Percentiles rank a stretch among this genome's conserved stretches.
Evolutionary conservation across 2,329 filamentous ascomycete species (phyloP).

Genomic region (Beauveria australis): DNA sequence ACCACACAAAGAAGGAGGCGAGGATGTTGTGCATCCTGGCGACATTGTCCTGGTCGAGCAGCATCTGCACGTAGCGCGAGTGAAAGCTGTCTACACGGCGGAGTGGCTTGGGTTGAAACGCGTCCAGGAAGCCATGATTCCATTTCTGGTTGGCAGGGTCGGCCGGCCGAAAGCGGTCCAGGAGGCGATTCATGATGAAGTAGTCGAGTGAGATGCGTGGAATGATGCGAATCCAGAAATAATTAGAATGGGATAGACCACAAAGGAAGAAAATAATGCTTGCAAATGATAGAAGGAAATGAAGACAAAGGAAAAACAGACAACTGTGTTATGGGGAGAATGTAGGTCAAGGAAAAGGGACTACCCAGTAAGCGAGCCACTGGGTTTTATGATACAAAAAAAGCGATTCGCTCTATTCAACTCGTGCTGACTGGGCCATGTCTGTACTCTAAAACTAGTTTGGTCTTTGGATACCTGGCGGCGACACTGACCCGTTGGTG

Average conservation of each 20-base stretch:
- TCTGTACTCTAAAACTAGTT: background rate
- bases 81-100: constrained; percentile 19
- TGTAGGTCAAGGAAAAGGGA: background rate
- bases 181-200: background rate
- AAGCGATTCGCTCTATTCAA: background rate
- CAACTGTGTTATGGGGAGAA: background rate
- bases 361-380: background rate
- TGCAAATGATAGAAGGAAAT: background rate
- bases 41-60: constrained; percentile 38
- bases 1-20: constrained; percentile 31
- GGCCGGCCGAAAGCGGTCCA: background rate
- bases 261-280: background rate
- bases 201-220: background rate
- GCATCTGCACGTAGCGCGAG: constrained; percentile 36
- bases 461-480: background rate
- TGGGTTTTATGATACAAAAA: background rate
- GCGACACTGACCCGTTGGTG: background rate
- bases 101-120: constrained; percentile 11
- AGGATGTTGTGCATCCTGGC: constrained; percentile 38
- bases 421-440: background rate
- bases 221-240: background rate
- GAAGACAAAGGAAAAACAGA: constrained; percentile 8
- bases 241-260: background rate
- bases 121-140: background rate
- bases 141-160: constrained; percentile 3